Base-by-base conservation (phyloP, 352 stramenopile genomes). In the Phytopythium delawarense region DNA sequence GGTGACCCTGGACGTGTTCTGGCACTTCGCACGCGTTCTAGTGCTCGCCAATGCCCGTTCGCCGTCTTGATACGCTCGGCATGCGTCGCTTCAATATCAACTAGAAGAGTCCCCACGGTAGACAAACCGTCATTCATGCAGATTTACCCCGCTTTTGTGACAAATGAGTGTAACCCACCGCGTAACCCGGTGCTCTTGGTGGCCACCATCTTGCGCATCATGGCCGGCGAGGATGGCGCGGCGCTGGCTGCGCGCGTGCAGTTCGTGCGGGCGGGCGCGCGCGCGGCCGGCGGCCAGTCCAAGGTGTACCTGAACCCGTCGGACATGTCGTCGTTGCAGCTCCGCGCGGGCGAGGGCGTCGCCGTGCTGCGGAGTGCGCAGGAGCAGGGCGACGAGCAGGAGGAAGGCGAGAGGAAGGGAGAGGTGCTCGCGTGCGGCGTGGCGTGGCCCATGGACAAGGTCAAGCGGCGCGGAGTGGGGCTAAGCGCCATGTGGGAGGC, bases 401-500 rank as follows among this genome's bases (percentile, higher is more conserved):
- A 32, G 5, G 20, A 8, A 7, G 45, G 8, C 13, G 23, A 54
- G 8, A 13, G 34, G 48, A 12, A 20, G 48, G 13, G 23, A 61
- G 15, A 7, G 39, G 16, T 55, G 6, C 40, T 59, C 15, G 54
- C 37, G 21, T 59, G 54, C 37, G 54, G 54, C 54, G 54, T 59
- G 21, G 54, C 39, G 39, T 59, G 54, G 54, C 54, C 54, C 54
- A 59, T 91, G 62, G 77, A 91, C 57, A 91, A 86, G 53, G 78
- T 91, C 69, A 85, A 87, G 64, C 77, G 76, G 20, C 71, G 71
- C 25, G 62, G 75, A 44, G 75, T 91, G 12, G 84, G 81, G 50
- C 62, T 93, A 4, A 89, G 79, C 71, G 75, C 68, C 60, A 84
- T 93, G 67, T 93, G 84, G 84, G 83, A 91, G 65, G 72, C 70